Evolutionary conservation across 257 asterid species (phyloP).

Genomic region (Avicennia marina): DNA sequence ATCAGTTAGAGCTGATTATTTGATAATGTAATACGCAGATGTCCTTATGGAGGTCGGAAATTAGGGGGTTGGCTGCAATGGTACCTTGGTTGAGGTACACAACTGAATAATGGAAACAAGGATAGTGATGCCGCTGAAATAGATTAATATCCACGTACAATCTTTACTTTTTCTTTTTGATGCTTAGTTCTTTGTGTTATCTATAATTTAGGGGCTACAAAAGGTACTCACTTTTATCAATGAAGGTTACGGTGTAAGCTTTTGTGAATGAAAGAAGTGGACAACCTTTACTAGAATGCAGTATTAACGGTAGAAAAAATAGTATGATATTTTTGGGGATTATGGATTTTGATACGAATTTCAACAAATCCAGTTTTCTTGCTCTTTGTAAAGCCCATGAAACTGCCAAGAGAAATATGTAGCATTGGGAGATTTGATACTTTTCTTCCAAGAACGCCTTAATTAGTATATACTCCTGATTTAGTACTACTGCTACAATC

Average conservation of each 20-base stretch:
- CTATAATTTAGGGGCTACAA: slow-evolving; percentile 18
- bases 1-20: slow-evolving; percentile 13
- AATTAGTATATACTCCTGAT: too few species aligned
- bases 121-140: slow-evolving; percentile 24
- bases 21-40: slow-evolving; percentile 27
- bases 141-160: slow-evolving; percentile 16
- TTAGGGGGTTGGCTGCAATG: slow-evolving; percentile 7
- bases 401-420: not conserved
- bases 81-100: slow-evolving; percentile 20
- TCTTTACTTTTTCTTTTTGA: slow-evolving; percentile 6
- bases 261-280: slow-evolving; percentile 26
- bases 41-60: slow-evolving; percentile 19
- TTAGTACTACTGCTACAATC: too few species aligned
- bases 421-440: not conserved
- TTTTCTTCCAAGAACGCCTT: too few species aligned
- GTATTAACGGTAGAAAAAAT: too few species aligned
- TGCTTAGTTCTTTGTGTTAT: slow-evolving; percentile 19
- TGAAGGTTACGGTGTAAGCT: slow-evolving; percentile 16
- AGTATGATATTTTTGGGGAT: too few species aligned
- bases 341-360: too few species aligned
- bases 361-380: too few species aligned
- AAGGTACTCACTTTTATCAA: slow-evolving; percentile 13
- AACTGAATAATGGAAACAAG: slow-evolving; percentile 20
- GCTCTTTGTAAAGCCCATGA: too few species aligned
- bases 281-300: slow-evolving; percentile 17